These are phyloP conservation scores for Solanum etuberosum DNA, from an alignment of 257 asterid species.

Conservation along the genomic window DNA sequence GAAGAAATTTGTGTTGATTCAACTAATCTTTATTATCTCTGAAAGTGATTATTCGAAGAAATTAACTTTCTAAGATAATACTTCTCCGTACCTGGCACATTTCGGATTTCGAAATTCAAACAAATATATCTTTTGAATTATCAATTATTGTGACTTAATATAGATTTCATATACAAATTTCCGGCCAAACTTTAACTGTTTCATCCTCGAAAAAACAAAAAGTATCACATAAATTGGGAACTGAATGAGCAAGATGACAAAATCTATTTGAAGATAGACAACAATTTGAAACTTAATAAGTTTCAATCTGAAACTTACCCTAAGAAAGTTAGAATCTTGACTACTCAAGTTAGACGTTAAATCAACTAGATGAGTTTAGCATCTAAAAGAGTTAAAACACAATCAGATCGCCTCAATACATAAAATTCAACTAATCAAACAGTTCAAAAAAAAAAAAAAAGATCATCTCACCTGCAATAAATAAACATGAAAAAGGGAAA, in stretches of 20 bases:
- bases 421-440: background rate
- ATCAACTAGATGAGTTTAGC: background rate
- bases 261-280: background rate
- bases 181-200: rapidly evolving
- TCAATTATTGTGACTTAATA: no score
- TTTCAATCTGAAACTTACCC: background rate
- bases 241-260: no score
- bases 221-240: no score
- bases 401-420: background rate
- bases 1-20: background rate
- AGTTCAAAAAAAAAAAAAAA: background rate
- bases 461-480: background rate
- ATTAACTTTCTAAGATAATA: background rate
- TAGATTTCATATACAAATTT: no score
- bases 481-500: background rate
- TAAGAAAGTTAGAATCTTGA: background rate
- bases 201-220: no score
- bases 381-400: no score
- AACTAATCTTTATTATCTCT: no score
- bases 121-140: no score
- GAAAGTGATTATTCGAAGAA: no score
- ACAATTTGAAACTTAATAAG: background rate
- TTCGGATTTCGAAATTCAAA: no score
- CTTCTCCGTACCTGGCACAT: no score
- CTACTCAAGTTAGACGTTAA: background rate